These are phyloP conservation scores for Populus ilicifolia DNA, from an alignment of 345 rosid species.

Conservation along the genomic window DNA sequence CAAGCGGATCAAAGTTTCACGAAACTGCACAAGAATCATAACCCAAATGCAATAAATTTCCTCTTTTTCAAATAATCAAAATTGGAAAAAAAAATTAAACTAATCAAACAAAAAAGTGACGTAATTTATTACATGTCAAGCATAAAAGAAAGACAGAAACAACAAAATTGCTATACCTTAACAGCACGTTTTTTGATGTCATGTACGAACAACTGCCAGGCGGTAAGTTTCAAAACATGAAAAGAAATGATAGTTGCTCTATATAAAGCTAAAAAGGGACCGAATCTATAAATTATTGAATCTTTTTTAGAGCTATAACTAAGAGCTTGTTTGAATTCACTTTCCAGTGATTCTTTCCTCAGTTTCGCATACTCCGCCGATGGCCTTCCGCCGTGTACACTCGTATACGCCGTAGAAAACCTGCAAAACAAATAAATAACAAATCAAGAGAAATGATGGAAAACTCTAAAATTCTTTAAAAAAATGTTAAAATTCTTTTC, in stretches of 20 bases:
- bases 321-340: conserved; percentile 72
- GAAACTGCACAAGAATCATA: conserved; percentile 56
- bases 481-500: neutral
- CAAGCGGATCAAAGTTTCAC: conserved; percentile 74
- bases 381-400: conserved; percentile 80
- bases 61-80: neutral
- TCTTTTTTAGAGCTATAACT: conserved; percentile 59
- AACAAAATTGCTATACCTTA: conserved; percentile 42
- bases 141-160: neutral
- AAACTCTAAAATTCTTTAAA: neutral
- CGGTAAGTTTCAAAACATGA: conserved; percentile 66
- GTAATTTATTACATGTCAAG: neutral
- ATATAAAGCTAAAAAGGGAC: conserved; percentile 82
- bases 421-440: conserved; percentile 28
- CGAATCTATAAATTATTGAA: conserved; percentile 58
- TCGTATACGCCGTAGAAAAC: conserved; percentile 55
- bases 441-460: neutral
- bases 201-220: conserved; percentile 60
- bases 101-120: neutral
- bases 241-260: conserved; percentile 83
- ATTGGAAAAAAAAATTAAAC: neutral
- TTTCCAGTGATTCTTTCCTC: conserved; percentile 95
- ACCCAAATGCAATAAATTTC: conserved; percentile 7
- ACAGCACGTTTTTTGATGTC: conserved; percentile 73
- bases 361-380: conserved; percentile 76